A percentile compares a stretch with the other conserved stretches of the same genome.
Evolutionary conservation across 2,329 filamentous ascomycete genomes (phyloP).

Genomic region (Fusarium pininemorale): DNA sequence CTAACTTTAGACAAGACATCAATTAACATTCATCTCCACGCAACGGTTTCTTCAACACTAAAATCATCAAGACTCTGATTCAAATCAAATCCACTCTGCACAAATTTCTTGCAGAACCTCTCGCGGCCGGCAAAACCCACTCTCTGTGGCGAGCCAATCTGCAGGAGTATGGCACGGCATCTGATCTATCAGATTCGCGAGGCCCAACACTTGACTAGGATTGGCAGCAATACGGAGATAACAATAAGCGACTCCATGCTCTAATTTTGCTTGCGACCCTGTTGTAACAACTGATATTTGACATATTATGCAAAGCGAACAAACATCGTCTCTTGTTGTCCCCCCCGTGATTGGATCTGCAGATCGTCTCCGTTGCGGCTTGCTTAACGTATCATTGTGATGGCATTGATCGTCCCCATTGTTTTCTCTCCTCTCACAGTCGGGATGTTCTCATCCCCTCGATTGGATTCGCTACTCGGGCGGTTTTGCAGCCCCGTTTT

Average conservation of each 20-base stretch:
- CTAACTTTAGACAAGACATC: neutral
- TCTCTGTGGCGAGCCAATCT: neutral
- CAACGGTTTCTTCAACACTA: neutral
- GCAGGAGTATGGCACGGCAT: neutral
- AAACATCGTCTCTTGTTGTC: neutral
- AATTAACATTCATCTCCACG: neutral
- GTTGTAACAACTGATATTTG: neutral
- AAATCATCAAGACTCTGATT: neutral
- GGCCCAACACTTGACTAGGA: neutral
- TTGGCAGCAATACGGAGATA: neutral
- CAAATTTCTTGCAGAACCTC: neutral
- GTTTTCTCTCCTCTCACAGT: neutral
- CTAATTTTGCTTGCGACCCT: neutral
- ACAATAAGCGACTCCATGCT: neutral
- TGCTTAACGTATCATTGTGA: neutral
- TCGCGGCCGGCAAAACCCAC: neutral
- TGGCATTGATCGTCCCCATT: neutral
- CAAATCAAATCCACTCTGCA: neutral
- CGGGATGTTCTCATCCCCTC: neutral
- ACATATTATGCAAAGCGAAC: neutral
- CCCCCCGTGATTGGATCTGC: neutral
- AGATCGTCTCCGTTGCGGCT: neutral
- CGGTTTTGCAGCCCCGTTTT: neutral
- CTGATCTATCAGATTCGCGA: slow-evolving; percentile 9
- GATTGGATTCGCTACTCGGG: neutral